Evolutionary conservation across 73 alveolate genomes (phyloP), one percentile per base, ranked within the genome.

Genomic region (Stentor roeselii): DNA sequence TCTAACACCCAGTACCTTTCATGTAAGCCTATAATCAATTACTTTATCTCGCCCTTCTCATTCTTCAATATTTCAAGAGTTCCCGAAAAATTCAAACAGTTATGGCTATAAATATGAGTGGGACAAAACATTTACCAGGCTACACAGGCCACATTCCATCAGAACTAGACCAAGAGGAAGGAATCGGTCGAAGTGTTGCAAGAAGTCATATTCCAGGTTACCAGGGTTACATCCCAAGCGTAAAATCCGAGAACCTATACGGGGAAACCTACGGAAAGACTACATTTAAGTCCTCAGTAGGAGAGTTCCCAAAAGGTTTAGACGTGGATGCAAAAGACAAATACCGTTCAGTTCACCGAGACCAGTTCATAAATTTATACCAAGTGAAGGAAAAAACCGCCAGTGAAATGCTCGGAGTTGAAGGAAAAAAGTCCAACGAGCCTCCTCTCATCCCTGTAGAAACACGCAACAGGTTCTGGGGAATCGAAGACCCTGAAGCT

Each of bases 241-340:
- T 92, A 36, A 85, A 89, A 82, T 39, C 93, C 21, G 98, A 93
- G 78, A 93, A 93, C 83, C 86, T 91, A 60, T 92, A 78, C 77
- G 98, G 98, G 36, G 83, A 82, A 74, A 91, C 96, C 85, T 93
- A 89, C 84, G 98, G 98, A 60, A 92, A 94, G 82, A 82, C 89
- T 60, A 77, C 86, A 60, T 30, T 4, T 40, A 76, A 59, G 36
- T 82, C 89, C 15, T 40, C 74, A 14, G 83, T 78, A 1, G 88
- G 91, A 35, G 75, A 82, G 41, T 60, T 77, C 74, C 86, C 39
- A 42, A 86, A 82, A 67, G 93, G 95, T 34, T 82, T 89, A 39
- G 95, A 89, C 41, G 42, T 40, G 60, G 87, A 88, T 11, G 78
- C 92, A 2, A 75, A 82, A 41, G 75, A 39, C 58, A 89, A 86